phyloP scores from a whole-genome alignment of 805 yeast species.

The Cyberlindnera xishuangbannaensis region DNA sequence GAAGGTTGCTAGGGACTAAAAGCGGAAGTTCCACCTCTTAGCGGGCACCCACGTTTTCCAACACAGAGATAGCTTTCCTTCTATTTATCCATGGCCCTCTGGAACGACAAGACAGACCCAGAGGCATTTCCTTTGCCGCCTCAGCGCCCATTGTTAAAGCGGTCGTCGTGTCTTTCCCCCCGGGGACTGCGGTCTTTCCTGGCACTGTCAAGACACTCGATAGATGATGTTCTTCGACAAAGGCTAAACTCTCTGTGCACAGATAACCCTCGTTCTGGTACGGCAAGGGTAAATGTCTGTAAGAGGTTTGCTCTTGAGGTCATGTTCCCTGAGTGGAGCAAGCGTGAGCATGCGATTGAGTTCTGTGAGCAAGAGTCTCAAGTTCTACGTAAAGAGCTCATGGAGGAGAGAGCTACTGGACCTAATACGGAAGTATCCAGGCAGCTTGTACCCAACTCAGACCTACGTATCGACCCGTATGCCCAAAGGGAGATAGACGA shows the following conservation, averaged over 20 bases:
- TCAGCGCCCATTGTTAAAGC: constrained; percentile 22
- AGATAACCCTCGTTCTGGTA: constrained; percentile 1
- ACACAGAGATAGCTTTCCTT: too few species aligned
- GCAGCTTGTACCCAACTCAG: too few species aligned
- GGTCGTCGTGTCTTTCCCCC: constrained; percentile 29
- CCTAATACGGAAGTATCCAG: background rate
- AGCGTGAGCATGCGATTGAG: constrained; percentile 33
- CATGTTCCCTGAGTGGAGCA: constrained; percentile 43
- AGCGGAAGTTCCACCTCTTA: too few species aligned
- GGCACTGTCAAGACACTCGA: constrained; percentile 29
- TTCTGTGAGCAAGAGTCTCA: constrained; percentile 28
- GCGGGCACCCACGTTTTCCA: too few species aligned
- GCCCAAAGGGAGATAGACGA: constrained; percentile 35
- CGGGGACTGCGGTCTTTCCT: constrained; percentile 33
- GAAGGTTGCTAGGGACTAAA: too few species aligned
- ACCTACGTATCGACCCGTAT: constrained; percentile 44
- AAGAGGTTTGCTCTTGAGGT: constrained; percentile 29
- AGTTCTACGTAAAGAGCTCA: background rate
- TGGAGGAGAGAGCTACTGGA: background rate
- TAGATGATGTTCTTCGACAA: constrained; percentile 43
- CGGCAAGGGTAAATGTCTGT: constrained; percentile 27
- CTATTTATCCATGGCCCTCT: too few species aligned
- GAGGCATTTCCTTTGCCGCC: constrained; percentile 19
- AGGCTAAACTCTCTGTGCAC: constrained; percentile 34
- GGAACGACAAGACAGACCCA: too few species aligned